Conservation (phyloP, 805 yeast genomes). For the Lipomyces sp. region DNA sequence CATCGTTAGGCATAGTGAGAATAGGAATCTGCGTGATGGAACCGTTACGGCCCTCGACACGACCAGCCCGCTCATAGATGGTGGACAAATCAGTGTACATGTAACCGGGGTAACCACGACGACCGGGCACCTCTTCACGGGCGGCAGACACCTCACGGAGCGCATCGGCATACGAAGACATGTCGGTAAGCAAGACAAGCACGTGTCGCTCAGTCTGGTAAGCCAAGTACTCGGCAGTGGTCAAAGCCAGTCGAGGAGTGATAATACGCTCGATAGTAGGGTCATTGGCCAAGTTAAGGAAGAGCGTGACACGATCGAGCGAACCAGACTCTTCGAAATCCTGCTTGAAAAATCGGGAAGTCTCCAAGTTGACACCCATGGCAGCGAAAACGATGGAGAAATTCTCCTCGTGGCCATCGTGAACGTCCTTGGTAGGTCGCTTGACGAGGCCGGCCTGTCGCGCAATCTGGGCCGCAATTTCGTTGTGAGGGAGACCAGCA, state of each 20-base stretch:
- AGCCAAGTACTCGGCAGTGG: constrained; percentile 97
- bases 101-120: constrained; percentile 99
- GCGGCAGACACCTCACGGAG: constrained; percentile 99
- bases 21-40: constrained; percentile 99
- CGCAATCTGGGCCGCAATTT: constrained; percentile 99
- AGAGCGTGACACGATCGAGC: constrained; percentile 93
- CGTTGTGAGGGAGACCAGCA: constrained; percentile 98
- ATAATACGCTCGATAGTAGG: constrained; percentile 99
- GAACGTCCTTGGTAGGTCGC: constrained; percentile 98
- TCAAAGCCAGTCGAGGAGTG: constrained; percentile 97
- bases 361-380: constrained; percentile 99
- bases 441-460: constrained; percentile 96
- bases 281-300: constrained; percentile 96
- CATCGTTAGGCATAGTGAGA: constrained; percentile 99
- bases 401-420: constrained; percentile 99
- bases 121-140: constrained; percentile 99
- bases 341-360: constrained; percentile 97
- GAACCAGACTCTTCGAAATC: constrained; percentile 99
- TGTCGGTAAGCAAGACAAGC: constrained; percentile 94
- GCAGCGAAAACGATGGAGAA: constrained; percentile 99
- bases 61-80: constrained; percentile 98
- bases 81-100: constrained; percentile 99
- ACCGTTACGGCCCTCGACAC: constrained; percentile 99
- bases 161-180: constrained; percentile 99
- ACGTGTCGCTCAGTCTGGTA: constrained; percentile 99